Evolutionary conservation across 441 rosid species (phyloP), one percentile per base, ranked within the genome.

Genomic region (Bocquillonia castaneifolia): DNA sequence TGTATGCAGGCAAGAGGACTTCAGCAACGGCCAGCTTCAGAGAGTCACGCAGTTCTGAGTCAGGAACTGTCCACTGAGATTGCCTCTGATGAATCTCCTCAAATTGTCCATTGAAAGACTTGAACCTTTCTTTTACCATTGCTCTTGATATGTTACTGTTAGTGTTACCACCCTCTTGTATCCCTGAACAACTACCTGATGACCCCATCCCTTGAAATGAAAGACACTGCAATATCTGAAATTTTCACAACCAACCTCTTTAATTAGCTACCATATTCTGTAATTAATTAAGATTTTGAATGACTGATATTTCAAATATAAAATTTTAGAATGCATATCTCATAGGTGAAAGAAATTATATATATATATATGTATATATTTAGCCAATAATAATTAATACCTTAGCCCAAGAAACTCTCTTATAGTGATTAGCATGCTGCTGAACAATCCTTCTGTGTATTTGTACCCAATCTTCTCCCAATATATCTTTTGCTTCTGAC

Each of bases 391-490:
- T n/a, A n/a, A n/a, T n/a, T n/a, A n/a, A n/a, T n/a, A 93, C 99
- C 92, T 93, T 93, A 50, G 92, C 92, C 99, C 96, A 93, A 0
- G 99, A 87, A 79, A 91, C 86, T 75, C 99, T 91, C 83, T 91
- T 90, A 50, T 90, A 90, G 72, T 90, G 96, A 78, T 93, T 93
- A 55, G 99, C 99, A 29, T 91, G 96, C 75, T 91, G 97, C 68
- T 91, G 96, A 42, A 93, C 97, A 31, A 88, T 89, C 70, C 98
- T 81, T 77, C 98, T 47, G 74, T 93, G 97, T 73, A 88, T 93
- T 81, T 93, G 98, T 70, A 93, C 93, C 98, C 98, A 93, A 69
- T 91, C 98, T 80, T 93, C 97, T 72, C 99, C 97, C 70, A 93
- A 75, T 63, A 87, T 69, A 67, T 93, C 96, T 78, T 89, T 93